phyloP scores from a whole-genome alignment of 176 grass and related monocot genomes.

The Carex kokanica region DNA sequence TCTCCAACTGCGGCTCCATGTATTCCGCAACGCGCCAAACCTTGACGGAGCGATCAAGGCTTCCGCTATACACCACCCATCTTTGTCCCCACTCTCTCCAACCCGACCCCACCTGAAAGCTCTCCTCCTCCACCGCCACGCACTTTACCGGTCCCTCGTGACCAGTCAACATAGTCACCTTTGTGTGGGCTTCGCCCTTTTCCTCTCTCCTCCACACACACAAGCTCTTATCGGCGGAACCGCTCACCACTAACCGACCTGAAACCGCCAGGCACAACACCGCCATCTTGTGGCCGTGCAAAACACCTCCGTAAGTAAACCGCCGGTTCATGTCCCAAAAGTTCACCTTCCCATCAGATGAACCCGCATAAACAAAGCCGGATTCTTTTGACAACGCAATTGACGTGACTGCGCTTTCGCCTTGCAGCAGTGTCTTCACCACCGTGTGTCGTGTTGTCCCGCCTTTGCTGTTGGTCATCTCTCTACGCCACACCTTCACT shows the following conservation, averaged over 20 bases:
- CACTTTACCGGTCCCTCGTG: slow-evolving; percentile 81
- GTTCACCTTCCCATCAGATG: slow-evolving; percentile 55
- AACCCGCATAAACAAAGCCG: slow-evolving; percentile 50
- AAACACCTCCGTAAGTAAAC: slow-evolving; percentile 37
- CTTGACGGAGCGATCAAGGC: slow-evolving; percentile 84
- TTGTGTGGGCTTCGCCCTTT: slow-evolving; percentile 26
- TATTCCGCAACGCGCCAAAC: slow-evolving; percentile 53
- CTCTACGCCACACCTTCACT: slow-evolving; percentile 66
- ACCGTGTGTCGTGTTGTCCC: slow-evolving; percentile 33
- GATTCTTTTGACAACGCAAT: slow-evolving; percentile 35
- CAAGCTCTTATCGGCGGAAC: slow-evolving; percentile 60
- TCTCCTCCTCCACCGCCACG: slow-evolving; percentile 48
- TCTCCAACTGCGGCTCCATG: background rate
- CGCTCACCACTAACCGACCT: slow-evolving; percentile 52
- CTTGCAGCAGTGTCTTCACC: slow-evolving; percentile 37
- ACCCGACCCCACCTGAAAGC: background rate
- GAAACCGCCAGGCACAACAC: slow-evolving; percentile 58
- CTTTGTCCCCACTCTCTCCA: background rate
- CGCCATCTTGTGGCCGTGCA: slow-evolving; percentile 49
- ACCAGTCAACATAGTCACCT: slow-evolving; percentile 38
- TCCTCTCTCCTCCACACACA: slow-evolving; percentile 69
- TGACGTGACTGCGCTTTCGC: slow-evolving; percentile 57
- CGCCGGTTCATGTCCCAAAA: slow-evolving; percentile 40
- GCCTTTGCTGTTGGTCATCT: background rate
- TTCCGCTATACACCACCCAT: slow-evolving; percentile 87